Percentiles rank a stretch among this genome's conserved stretches.
phyloP scores from a whole-genome alignment of 2,329 filamentous ascomycete species.

The Xylariaceae sp. region DNA sequence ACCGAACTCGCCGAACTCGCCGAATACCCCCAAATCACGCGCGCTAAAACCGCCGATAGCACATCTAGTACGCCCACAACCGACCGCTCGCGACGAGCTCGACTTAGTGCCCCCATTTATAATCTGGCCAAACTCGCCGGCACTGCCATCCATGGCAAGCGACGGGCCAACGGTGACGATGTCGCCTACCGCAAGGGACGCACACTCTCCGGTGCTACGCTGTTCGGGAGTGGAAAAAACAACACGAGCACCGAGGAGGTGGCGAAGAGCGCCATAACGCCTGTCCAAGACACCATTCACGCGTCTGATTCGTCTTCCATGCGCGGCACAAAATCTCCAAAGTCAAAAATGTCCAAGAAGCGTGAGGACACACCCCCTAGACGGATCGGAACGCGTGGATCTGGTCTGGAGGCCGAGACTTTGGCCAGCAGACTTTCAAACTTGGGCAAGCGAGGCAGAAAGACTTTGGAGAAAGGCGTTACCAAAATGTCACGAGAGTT shows the following conservation, averaged over 20 bases:
- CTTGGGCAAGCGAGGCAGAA: slow-evolving; percentile 66
- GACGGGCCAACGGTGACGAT: slow-evolving; percentile 57
- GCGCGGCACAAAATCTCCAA: slow-evolving; percentile 44
- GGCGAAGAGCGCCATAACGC: slow-evolving; percentile 30
- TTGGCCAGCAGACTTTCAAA: slow-evolving; percentile 56
- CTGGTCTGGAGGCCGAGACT: slow-evolving; percentile 50
- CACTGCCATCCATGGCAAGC: slow-evolving; percentile 65
- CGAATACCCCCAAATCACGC: slow-evolving; percentile 14
- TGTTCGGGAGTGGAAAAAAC: slow-evolving; percentile 37
- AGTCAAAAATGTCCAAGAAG: slow-evolving; percentile 43
- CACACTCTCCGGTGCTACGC: slow-evolving; percentile 51
- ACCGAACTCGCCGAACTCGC: slow-evolving; percentile 9
- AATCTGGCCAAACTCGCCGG: slow-evolving; percentile 69
- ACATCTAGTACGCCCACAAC: slow-evolving; percentile 39
- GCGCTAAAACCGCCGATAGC: slow-evolving; percentile 26
- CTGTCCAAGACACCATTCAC: slow-evolving; percentile 44
- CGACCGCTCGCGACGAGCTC: slow-evolving; percentile 60
- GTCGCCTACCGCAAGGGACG: slow-evolving; percentile 53
- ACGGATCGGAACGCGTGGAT: slow-evolving; percentile 53
- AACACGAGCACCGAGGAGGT: slow-evolving; percentile 33
- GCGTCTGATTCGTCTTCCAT: slow-evolving; percentile 54
- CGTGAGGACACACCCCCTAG: slow-evolving; percentile 38
- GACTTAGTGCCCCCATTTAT: slow-evolving; percentile 65
- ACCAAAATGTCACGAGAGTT: slow-evolving; percentile 62
- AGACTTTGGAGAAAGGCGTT: slow-evolving; percentile 56